Evolutionary conservation across 1,139 yeast genomes (phyloP).

Genomic region (Candida mesenterica): DNA sequence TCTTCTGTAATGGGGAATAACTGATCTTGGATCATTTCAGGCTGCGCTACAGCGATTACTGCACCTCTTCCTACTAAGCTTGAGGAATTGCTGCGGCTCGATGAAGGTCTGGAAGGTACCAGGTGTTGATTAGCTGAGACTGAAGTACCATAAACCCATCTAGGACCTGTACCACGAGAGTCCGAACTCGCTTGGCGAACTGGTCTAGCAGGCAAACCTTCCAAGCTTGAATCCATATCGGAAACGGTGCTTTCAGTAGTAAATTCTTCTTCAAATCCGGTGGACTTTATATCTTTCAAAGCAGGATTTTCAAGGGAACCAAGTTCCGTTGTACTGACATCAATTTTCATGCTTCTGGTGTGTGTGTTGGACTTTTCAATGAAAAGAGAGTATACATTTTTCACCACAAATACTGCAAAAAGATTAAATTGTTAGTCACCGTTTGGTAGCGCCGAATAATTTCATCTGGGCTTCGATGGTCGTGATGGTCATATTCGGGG

Average conservation of each 20-base stretch:
- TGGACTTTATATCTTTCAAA: not conserved
- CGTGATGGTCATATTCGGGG: too few relatives aligned
- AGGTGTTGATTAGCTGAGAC: not conserved
- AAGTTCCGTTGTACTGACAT: too few relatives aligned
- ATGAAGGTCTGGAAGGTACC: slow-evolving; percentile 1
- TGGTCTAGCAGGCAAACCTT: not conserved
- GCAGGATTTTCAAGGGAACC: not conserved
- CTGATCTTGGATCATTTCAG: slow-evolving; percentile 44
- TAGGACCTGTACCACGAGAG: slow-evolving; percentile 1
- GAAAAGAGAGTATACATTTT: too few relatives aligned
- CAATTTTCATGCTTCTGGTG: too few relatives aligned
- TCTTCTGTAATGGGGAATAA: slow-evolving; percentile 33
- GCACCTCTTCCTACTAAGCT: slow-evolving; percentile 8
- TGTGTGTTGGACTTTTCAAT: too few relatives aligned
- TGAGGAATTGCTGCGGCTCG: slow-evolving; percentile 1
- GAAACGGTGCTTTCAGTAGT: not conserved
- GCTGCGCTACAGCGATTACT: slow-evolving; percentile 37
- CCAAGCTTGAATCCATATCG: not conserved
- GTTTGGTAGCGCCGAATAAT: too few relatives aligned
- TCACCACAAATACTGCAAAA: too few relatives aligned
- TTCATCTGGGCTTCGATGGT: too few relatives aligned
- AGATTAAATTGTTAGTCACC: too few relatives aligned
- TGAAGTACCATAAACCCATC: slow-evolving; percentile 21
- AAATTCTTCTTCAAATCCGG: not conserved
- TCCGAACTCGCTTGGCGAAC: not conserved